A percentile compares a stretch with the other conserved stretches of the same genome.
Conservation (phyloP, 441 rosid species). For the Croton setiger region DNA sequence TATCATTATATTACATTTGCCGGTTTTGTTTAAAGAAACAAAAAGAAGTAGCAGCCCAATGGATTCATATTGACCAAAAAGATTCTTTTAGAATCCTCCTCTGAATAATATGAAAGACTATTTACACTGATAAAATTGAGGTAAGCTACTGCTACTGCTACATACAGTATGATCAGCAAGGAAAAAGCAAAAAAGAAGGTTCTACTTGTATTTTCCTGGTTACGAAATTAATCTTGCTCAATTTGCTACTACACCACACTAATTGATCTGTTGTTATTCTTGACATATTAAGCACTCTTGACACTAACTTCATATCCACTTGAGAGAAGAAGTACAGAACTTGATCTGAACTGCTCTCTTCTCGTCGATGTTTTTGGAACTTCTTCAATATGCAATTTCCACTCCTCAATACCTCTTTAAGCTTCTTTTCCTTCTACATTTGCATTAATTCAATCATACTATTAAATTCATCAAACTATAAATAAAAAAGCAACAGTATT, state of each 20-base stretch:
- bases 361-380: slow-evolving; percentile 40
- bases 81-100: background rate
- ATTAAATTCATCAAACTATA: background rate
- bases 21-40: background rate
- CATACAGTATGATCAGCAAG: slow-evolving; percentile 36
- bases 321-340: slow-evolving; percentile 79
- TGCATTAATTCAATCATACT: slow-evolving; percentile 26
- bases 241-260: slow-evolving; percentile 66
- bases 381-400: slow-evolving; percentile 70
- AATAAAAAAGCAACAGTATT: background rate
- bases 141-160: too few species aligned
- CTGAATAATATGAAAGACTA: background rate
- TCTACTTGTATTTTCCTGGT: slow-evolving; percentile 65
- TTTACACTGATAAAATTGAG: background rate
- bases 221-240: slow-evolving; percentile 58
- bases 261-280: slow-evolving; percentile 67
- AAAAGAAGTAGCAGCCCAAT: background rate
- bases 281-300: slow-evolving; percentile 77
- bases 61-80: background rate
- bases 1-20: background rate
- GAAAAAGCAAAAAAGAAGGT: slow-evolving; percentile 71
- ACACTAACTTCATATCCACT: slow-evolving; percentile 80
- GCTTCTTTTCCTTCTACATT: slow-evolving; percentile 76
- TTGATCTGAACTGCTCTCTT: slow-evolving; percentile 50
- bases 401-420: slow-evolving; percentile 59